phyloP scores from a whole-genome alignment of 2,329 filamentous ascomycete genomes.

The Penicillium sp. region DNA sequence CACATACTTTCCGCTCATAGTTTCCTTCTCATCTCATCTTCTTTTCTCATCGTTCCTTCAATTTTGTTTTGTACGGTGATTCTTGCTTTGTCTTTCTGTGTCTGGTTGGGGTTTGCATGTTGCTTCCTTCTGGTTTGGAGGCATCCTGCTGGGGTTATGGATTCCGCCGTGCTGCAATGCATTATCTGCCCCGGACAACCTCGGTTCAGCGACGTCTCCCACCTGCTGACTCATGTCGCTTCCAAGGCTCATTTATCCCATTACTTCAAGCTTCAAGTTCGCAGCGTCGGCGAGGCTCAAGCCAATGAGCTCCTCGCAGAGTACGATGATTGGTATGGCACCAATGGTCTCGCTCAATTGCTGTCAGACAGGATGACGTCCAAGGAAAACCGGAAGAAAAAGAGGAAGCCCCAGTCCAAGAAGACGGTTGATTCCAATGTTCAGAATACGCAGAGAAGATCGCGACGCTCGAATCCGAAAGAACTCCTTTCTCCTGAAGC shows the following conservation, averaged over 20 bases:
- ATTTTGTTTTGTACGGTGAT: slow-evolving; percentile 6
- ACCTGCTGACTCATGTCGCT: slow-evolving; percentile 86
- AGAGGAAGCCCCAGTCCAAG: slow-evolving; percentile 37
- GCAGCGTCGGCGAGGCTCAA: slow-evolving; percentile 65
- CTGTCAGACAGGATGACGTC: slow-evolving; percentile 75
- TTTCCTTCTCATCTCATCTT: not conserved
- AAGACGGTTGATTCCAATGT: slow-evolving; percentile 1
- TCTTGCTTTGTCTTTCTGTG: slow-evolving; percentile 9
- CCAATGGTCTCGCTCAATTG: slow-evolving; percentile 68
- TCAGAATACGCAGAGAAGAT: slow-evolving; percentile 5
- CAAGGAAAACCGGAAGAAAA: slow-evolving; percentile 69
- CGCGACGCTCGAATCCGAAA: not conserved
- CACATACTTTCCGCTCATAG: not conserved
- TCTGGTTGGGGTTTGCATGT: slow-evolving; percentile 24
- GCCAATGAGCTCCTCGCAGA: slow-evolving; percentile 63
- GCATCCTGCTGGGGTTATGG: slow-evolving; percentile 31
- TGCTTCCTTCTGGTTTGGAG: slow-evolving; percentile 21
- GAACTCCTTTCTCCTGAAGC: not conserved
- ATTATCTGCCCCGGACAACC: slow-evolving; percentile 78
- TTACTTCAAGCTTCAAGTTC: slow-evolving; percentile 78
- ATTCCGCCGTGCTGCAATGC: slow-evolving; percentile 70
- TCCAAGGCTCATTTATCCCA: slow-evolving; percentile 90
- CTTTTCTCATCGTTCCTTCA: slow-evolving; percentile 23
- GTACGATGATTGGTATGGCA: slow-evolving; percentile 78
- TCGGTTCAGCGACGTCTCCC: slow-evolving; percentile 84